Evolutionary conservation across 106 monocot species (phyloP).

Genomic region (Alisma plantagoaquatica): DNA sequence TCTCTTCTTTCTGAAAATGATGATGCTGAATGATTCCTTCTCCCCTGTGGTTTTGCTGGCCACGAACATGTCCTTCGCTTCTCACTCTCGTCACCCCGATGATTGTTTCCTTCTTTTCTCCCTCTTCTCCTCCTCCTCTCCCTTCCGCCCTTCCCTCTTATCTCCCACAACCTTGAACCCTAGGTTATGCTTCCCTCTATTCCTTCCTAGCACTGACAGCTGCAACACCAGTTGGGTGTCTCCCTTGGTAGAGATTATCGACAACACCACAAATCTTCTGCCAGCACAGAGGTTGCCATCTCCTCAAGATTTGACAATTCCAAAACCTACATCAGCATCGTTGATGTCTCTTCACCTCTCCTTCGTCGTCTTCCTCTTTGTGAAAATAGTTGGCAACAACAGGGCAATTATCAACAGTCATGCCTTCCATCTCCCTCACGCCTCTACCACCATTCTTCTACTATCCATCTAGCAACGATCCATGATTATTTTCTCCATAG

Average conservation of each 20-base stretch:
- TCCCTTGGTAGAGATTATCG: not conserved
- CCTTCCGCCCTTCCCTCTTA: no score
- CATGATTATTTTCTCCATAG: no score
- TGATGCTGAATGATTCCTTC: conserved; percentile 2
- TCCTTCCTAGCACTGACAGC: not conserved
- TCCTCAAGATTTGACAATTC: no score
- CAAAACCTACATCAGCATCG: not conserved
- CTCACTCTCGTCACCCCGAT: no score
- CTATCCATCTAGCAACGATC: no score
- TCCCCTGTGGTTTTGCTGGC: no score
- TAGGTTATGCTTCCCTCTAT: no score
- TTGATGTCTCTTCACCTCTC: not conserved
- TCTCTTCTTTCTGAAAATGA: not conserved
- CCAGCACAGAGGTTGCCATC: no score
- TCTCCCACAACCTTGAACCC: not conserved
- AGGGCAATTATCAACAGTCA: no score
- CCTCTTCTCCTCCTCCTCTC: not conserved
- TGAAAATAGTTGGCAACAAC: no score
- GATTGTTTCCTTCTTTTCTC: conserved; percentile 1
- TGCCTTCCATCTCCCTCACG: not conserved
- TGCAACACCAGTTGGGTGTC: no score
- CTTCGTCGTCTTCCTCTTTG: not conserved
- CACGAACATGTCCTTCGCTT: no score
- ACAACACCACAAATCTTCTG: not conserved
- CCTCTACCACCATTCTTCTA: not conserved